Conservation (phyloP, 2,329 filamentous ascomycete genomes). For the Aspergillus persii region DNA sequence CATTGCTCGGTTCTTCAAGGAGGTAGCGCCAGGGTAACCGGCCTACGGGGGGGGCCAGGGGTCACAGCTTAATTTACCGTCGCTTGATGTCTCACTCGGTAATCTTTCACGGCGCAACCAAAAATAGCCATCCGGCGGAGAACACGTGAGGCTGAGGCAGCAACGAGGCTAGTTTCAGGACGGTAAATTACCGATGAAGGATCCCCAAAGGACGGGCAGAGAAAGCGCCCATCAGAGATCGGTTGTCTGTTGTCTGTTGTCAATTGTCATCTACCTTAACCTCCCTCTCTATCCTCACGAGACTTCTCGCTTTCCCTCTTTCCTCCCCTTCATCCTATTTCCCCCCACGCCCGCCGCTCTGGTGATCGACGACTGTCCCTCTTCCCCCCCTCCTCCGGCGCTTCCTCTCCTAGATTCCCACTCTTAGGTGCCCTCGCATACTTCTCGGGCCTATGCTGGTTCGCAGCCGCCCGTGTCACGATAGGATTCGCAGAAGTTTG, state of each 20-base stretch:
- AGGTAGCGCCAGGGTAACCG: background rate
- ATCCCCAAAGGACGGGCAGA: constrained; percentile 8
- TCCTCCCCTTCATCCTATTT: background rate
- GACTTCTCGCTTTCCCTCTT: background rate
- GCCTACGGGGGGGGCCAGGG: background rate
- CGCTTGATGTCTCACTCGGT: constrained; percentile 1
- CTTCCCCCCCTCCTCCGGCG: background rate
- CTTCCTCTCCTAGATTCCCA: background rate
- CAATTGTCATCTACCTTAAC: constrained; percentile 10
- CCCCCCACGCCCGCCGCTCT: background rate
- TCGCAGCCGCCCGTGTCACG: constrained; percentile 10
- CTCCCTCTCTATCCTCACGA: background rate
- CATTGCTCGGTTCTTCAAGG: background rate
- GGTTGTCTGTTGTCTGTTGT: background rate
- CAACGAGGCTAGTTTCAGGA: constrained; percentile 15
- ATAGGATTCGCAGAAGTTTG: constrained; percentile 10
- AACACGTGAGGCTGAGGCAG: constrained; percentile 21
- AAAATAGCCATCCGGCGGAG: constrained; percentile 19
- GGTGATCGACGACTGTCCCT: background rate
- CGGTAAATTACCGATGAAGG: constrained; percentile 16
- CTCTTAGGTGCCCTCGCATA: constrained; percentile 19
- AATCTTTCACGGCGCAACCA: constrained; percentile 17
- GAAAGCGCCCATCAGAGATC: constrained; percentile 5
- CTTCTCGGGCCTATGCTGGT: constrained; percentile 11
- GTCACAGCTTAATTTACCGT: background rate